Percentiles rank a stretch among this genome's conserved stretches.
phyloP scores from a whole-genome alignment of 768 basidiomycete species.

The Auricularia sp. region DNA sequence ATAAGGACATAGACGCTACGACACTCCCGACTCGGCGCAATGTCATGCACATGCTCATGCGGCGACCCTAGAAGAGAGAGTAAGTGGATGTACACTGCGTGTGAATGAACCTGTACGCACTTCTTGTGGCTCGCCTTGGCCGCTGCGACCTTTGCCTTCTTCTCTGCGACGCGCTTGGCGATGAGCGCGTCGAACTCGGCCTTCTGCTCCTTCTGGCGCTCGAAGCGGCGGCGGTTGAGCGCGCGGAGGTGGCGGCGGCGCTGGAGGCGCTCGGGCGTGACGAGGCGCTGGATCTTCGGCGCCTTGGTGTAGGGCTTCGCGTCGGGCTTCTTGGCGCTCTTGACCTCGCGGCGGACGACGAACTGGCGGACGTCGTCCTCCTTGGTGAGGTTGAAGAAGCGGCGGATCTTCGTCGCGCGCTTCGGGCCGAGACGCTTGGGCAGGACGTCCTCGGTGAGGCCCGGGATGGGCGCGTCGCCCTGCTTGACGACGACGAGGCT shows the following conservation, averaged over 20 bases:
- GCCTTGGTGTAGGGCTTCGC: conserved; percentile 97
- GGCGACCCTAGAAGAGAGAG: no score
- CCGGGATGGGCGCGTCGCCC: conserved; percentile 82
- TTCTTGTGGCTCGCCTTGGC: conserved; percentile 17
- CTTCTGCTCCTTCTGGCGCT: conserved; percentile 92
- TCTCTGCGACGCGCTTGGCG: conserved; percentile 84
- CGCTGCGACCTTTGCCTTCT: conserved; percentile 83
- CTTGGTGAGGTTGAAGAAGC: conserved; percentile 96
- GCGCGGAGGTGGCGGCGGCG: conserved; percentile 87
- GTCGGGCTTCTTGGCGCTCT: conserved; percentile 73
- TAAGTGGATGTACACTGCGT: no score
- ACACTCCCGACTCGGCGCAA: no score
- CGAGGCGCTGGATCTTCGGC: conserved; percentile 96
- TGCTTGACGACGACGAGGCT: conserved; percentile 93
- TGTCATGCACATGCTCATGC: no score
- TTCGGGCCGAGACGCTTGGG: conserved; percentile 96
- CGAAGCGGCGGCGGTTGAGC: conserved; percentile 78
- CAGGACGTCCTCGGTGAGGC: conserved; percentile 82
- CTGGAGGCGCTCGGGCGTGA: conserved; percentile 91
- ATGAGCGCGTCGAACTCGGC: conserved; percentile 80
- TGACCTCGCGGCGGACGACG: conserved; percentile 87
- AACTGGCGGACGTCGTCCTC: conserved; percentile 98
- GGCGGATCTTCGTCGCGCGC: conserved; percentile 93
- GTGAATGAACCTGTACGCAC: no score
- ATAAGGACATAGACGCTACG: no score